These are phyloP conservation scores for Boeremia exigua DNA, from an alignment of 2,329 filamentous ascomycete species.

Conservation along the genomic window DNA sequence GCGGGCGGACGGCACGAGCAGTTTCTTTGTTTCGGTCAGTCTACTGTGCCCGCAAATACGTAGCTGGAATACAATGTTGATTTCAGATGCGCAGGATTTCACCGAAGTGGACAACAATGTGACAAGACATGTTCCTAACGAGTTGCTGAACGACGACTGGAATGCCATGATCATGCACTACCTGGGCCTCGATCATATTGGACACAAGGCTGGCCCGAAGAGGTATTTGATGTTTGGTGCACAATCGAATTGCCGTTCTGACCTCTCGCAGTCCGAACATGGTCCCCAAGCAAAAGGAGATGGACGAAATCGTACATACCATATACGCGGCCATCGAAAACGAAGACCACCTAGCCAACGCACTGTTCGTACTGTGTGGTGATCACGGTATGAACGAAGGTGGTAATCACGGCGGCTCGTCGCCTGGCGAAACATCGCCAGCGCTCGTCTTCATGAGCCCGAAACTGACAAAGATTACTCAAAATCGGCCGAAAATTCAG, in stretches of 20 bases:
- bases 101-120: conserved; percentile 98
- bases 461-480: conserved; percentile 68
- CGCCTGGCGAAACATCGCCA: conserved; percentile 90
- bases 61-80: conserved; percentile 43
- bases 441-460: conserved; percentile 91
- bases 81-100: conserved; percentile 72
- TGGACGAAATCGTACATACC: conserved; percentile 80
- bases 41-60: conserved; percentile 31
- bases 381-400: conserved; percentile 99
- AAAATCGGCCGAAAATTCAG: conserved; percentile 22
- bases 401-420: conserved; percentile 94
- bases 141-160: conserved; percentile 83
- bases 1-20: conserved; percentile 88
- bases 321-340: conserved; percentile 79
- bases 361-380: conserved; percentile 84
- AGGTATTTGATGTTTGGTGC: conserved; percentile 59
- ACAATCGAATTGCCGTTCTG: conserved; percentile 15
- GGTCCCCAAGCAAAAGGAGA: conserved; percentile 90
- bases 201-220: conserved; percentile 89
- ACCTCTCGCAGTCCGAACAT: conserved; percentile 73
- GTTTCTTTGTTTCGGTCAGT: conserved; percentile 95
- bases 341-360: conserved; percentile 73
- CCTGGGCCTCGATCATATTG: conserved; percentile 94
- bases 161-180: conserved; percentile 94
- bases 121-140: conserved; percentile 81